These are phyloP conservation scores for Graphilbum ipis-grandicollis DNA, from an alignment of 2,329 filamentous ascomycete species.

Conservation along the genomic window DNA sequence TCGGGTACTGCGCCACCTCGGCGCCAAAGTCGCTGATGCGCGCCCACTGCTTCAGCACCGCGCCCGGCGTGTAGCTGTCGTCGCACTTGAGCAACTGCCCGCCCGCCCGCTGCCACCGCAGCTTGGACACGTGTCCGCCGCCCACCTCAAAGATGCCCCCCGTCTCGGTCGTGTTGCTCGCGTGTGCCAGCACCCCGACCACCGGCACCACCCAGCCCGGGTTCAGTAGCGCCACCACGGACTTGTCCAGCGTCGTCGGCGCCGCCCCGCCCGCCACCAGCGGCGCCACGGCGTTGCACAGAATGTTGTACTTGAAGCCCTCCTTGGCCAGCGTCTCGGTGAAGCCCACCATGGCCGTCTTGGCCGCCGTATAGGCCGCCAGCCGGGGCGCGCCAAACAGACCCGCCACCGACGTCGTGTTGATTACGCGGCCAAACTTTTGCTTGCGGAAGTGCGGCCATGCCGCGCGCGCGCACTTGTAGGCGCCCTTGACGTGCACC, in stretches of 20 bases:
- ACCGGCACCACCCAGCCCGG: constrained; percentile 92
- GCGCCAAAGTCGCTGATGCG: constrained; percentile 68
- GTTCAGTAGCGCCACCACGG: constrained; percentile 68
- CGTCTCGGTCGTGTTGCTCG: constrained; percentile 64
- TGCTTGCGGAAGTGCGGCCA: constrained; percentile 98
- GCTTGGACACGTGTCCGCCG: constrained; percentile 79
- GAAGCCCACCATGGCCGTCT: constrained; percentile 89
- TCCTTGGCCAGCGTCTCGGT: constrained; percentile 97
- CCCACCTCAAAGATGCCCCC: constrained; percentile 89
- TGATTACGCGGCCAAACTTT: constrained; percentile 93
- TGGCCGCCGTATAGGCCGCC: constrained; percentile 92
- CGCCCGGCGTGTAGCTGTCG: constrained; percentile 70
- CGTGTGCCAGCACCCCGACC: constrained; percentile 75
- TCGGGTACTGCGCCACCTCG: constrained; percentile 56
- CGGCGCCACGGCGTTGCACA: constrained; percentile 86
- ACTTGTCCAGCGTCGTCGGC: constrained; percentile 86
- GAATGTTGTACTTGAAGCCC: constrained; percentile 93
- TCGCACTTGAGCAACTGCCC: constrained; percentile 84
- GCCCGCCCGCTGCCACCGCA: constrained; percentile 85
- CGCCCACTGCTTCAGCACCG: constrained; percentile 78
- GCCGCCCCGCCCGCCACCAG: constrained; percentile 33
- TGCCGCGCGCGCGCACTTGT: constrained; percentile 86
- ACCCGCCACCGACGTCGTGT: constrained; percentile 89
- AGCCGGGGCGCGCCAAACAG: constrained; percentile 93
- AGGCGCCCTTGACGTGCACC: constrained; percentile 84